A percentile compares a stretch with the other conserved stretches of the same genome.
Evolutionary conservation across 1,284 basidiomycete genomes (phyloP).

Genomic region (Fomitiporia mediterranea): DNA sequence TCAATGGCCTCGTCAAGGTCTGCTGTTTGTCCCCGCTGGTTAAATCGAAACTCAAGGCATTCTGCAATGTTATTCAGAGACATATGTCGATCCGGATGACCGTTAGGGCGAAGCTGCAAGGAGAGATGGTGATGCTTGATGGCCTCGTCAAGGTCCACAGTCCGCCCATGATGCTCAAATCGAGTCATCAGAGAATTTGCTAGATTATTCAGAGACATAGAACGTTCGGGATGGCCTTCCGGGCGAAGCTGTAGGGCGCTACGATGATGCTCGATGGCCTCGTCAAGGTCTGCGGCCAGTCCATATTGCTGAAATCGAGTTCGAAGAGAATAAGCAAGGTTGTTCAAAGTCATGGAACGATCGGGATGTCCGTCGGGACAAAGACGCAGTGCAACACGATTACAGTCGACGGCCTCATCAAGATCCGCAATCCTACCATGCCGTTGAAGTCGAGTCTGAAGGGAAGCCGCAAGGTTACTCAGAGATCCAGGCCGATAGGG

Average conservation of each 20-base stretch:
- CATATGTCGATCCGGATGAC: neutral
- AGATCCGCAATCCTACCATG: neutral
- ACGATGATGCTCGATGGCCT: neutral
- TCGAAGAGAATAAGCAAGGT: neutral
- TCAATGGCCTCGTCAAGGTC: too few relatives aligned
- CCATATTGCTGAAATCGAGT: neutral
- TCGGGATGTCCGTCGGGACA: neutral
- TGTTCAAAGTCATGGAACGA: neutral
- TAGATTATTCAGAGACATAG: neutral
- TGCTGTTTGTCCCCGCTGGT: too few relatives aligned
- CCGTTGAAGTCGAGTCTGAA: neutral
- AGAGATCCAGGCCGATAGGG: neutral
- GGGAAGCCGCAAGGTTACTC: neutral
- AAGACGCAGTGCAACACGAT: neutral
- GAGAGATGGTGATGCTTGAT: neutral
- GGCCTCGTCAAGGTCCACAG: too few relatives aligned
- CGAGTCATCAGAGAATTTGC: neutral
- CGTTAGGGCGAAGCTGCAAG: neutral
- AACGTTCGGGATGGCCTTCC: neutral
- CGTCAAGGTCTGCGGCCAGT: neutral
- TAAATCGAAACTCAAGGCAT: too few relatives aligned
- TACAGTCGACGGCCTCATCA: neutral
- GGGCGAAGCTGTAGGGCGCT: neutral
- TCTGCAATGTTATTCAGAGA: too few relatives aligned
- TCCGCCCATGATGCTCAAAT: neutral